Evolutionary conservation across 2,329 filamentous ascomycete genomes (phyloP).

Genomic region (Verticillium klebahnii): DNA sequence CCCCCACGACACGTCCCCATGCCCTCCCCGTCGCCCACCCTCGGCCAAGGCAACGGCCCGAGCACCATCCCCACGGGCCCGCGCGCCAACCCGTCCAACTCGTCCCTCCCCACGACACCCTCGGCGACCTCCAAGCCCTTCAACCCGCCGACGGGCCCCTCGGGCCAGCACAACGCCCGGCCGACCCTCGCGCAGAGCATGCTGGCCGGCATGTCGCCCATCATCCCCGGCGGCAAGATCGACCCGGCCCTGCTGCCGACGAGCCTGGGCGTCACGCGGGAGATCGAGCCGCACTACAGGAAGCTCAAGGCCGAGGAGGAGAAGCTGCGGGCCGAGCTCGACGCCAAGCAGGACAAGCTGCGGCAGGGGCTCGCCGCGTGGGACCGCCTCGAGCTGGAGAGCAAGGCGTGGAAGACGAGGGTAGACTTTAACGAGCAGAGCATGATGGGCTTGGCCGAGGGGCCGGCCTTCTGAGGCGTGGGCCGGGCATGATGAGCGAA

Average conservation of each 20-base stretch:
- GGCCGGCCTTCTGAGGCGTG: conserved; percentile 44
- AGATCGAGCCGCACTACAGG: conserved; percentile 48
- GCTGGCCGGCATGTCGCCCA: conserved; percentile 43
- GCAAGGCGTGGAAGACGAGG: conserved; percentile 47
- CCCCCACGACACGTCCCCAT: conserved; percentile 20
- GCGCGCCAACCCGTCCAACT: conserved; percentile 27
- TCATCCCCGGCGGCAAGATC: conserved; percentile 51
- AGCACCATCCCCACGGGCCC: conserved; percentile 45
- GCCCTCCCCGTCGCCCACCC: conserved; percentile 31
- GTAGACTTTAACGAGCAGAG: conserved; percentile 53
- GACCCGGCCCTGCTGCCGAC: conserved; percentile 40
- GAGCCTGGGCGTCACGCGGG: conserved; percentile 43
- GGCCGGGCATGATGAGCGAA: neutral
- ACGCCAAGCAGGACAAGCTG: conserved; percentile 48
- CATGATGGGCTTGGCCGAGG: conserved; percentile 52
- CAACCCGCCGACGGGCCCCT: conserved; percentile 53
- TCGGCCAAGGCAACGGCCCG: conserved; percentile 23
- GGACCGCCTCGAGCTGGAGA: conserved; percentile 51
- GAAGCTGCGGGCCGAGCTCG: conserved; percentile 48
- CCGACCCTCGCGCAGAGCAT: conserved; percentile 48
- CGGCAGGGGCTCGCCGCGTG: conserved; percentile 48
- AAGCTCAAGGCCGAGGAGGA: conserved; percentile 56
- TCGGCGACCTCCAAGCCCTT: conserved; percentile 36
- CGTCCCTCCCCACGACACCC: conserved; percentile 15
- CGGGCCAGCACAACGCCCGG: conserved; percentile 25